These are phyloP conservation scores for Mucor saturninus DNA, from an alignment of 371 early-diverging fungal species.

Conservation along the genomic window DNA sequence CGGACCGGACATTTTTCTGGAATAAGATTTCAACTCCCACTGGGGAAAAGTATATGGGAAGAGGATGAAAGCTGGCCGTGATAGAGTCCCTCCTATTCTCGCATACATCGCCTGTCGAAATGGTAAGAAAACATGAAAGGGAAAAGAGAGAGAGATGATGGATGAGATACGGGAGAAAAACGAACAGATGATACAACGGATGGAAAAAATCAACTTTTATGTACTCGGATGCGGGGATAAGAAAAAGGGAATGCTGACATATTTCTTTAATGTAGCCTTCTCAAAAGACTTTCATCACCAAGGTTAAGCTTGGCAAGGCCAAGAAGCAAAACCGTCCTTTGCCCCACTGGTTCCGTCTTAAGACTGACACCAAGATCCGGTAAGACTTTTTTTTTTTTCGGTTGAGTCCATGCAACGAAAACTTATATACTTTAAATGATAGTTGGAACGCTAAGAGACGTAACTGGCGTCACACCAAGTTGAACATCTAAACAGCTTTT, in stretches of 20 bases:
- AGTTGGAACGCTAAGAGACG: conserved; percentile 98
- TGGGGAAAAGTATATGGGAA: conserved; percentile 11
- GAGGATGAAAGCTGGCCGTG: conserved; percentile 1
- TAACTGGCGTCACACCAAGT: conserved; percentile 99
- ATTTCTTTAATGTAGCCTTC: conserved; percentile 68
- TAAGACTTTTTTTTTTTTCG: conserved; percentile 26
- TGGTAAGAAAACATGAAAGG: conserved; percentile 1
- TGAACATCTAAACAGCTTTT: conserved; percentile 77
- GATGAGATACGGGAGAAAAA: conserved; percentile 1
- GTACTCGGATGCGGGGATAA: no score
- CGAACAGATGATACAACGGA: not conserved
- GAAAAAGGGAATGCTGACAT: not conserved
- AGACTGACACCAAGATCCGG: conserved; percentile 95
- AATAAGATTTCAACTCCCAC: no score
- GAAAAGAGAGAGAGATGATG: not conserved
- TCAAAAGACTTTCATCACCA: conserved; percentile 95
- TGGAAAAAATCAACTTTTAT: no score
- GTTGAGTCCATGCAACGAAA: not conserved
- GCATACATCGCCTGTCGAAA: conserved; percentile 19
- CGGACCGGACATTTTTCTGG: no score
- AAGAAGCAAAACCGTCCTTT: conserved; percentile 98
- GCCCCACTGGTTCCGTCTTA: conserved; percentile 97
- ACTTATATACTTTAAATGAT: not conserved
- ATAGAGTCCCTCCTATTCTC: conserved; percentile 18
- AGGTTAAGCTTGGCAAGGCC: conserved; percentile 98